These are phyloP conservation scores for Barbatosphaeria neglecta DNA, from an alignment of 495 filamentous ascomycete genomes.

Conservation along the genomic window DNA sequence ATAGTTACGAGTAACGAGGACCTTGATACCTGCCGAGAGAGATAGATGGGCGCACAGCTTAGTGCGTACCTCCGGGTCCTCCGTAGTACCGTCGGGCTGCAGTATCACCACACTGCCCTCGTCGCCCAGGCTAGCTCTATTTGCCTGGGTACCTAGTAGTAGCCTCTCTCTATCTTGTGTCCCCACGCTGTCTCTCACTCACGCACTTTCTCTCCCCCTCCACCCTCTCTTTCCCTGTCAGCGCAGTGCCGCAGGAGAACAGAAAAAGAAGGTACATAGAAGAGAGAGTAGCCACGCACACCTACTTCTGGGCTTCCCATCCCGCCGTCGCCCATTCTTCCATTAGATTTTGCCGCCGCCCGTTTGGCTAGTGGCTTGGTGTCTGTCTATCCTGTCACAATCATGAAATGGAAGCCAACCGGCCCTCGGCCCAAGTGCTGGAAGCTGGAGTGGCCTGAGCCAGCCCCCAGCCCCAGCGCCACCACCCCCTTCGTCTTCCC, in stretches of 20 bases:
- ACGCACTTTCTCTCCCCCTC: too few relatives aligned
- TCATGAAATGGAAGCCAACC: too few relatives aligned
- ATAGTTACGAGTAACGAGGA: too few relatives aligned
- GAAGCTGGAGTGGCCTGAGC: too few relatives aligned
- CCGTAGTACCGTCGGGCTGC: neutral
- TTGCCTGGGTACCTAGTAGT: neutral
- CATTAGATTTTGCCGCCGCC: constrained; percentile 4
- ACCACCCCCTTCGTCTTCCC: too few relatives aligned
- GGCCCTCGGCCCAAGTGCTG: too few relatives aligned
- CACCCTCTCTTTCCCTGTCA: neutral
- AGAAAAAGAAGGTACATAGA: neutral
- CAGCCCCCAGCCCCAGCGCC: too few relatives aligned
- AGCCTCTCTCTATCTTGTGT: neutral
- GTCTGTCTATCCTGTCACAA: too few relatives aligned
- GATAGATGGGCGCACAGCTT: too few relatives aligned
- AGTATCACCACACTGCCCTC: neutral
- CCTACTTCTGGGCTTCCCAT: neutral
- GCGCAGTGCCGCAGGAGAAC: neutral
- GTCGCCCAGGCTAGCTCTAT: too few relatives aligned
- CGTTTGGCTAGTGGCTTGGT: neutral
- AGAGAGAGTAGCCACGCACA: neutral
- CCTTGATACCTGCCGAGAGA: too few relatives aligned
- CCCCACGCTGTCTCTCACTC: neutral
- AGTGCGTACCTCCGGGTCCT: too few relatives aligned
- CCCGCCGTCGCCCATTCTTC: neutral